Evolutionary conservation across 75 land plant genomes (phyloP), one percentile per base, ranked within the genome.

Genomic region (Cryptomeria japonica): DNA sequence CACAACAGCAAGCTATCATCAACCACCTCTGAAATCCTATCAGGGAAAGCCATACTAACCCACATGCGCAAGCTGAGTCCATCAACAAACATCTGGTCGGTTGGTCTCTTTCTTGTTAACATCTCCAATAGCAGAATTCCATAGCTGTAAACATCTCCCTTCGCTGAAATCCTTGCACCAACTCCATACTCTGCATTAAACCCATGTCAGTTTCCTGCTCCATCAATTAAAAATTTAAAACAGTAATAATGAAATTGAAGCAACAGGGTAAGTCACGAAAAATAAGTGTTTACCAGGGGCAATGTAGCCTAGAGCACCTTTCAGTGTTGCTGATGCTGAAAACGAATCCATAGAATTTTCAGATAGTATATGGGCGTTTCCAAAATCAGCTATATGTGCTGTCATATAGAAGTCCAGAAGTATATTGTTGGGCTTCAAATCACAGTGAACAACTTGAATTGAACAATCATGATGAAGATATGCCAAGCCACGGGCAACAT

Each of bases 341-440:
- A 15, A 7, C 16, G 76, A 34, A 31, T 36, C 3, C 25, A 6
- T 77, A 12, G 32, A 64, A 18, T 10, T 86, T 19, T 39, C n/a
- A 86, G 42, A 36, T 6, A 89, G 77, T 25, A 89, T 46, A 51
- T 31, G 68, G 36, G 90, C 75, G 44, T 80, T 80, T 25, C 90
- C 90, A 87, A 89, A 89, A 51, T 87, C 90, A 41, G 88, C 36
- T 19, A 89, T 86, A 87, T 37, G 90, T 13, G 86, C 90, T 44
- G 19, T 38, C 88, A 89, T 83, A 19, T 83, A 34, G 38, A n/a
- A 18, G 49, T 89, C 86, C n/a, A 87, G 86, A 51, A 89, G 90
- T 47, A 89, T n/a, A 51, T 89, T 89, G 87, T 73, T 86, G 19
- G 90, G 90, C 84, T 89, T 89, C n/a, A 89, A 41, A 89, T 89